Evolutionary conservation across 352 stramenopile species (phyloP).

Genomic region (Phytopythium ostracodes): DNA sequence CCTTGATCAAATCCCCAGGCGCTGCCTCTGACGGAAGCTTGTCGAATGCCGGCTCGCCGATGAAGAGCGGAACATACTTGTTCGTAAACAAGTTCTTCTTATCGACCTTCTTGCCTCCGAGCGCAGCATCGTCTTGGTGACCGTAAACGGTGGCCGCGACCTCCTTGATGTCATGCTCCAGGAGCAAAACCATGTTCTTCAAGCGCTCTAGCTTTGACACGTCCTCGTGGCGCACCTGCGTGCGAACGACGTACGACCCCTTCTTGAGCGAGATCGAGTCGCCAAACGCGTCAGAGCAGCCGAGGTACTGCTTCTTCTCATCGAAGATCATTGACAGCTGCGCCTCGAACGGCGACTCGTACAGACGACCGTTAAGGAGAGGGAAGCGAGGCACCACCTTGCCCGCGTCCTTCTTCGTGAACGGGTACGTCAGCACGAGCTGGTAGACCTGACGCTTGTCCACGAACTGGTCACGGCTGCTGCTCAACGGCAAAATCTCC

Average conservation of each 20-base stretch:
- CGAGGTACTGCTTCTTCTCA: constrained; percentile 91
- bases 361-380: constrained; percentile 84
- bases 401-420: constrained; percentile 81
- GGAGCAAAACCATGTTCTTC: constrained; percentile 74
- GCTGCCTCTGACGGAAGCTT: constrained; percentile 56
- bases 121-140: constrained; percentile 60
- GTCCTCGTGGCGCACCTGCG: constrained; percentile 80
- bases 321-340: constrained; percentile 93
- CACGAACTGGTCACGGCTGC: constrained; percentile 75
- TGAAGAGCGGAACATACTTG: constrained; percentile 69
- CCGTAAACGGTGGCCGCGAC: constrained; percentile 51
- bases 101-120: constrained; percentile 54
- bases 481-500: constrained; percentile 77
- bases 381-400: constrained; percentile 80
- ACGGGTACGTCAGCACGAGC: constrained; percentile 88
- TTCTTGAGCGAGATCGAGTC: constrained; percentile 84
- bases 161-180: constrained; percentile 75
- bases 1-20: constrained; percentile 59
- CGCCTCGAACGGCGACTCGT: constrained; percentile 92
- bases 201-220: constrained; percentile 77
- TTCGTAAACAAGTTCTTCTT: constrained; percentile 38
- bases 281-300: constrained; percentile 81
- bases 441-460: constrained; percentile 88
- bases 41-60: constrained; percentile 66
- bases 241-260: constrained; percentile 68